Evolutionary conservation across 148 eudicot genomes (phyloP).

Genomic region (Silene conica): DNA sequence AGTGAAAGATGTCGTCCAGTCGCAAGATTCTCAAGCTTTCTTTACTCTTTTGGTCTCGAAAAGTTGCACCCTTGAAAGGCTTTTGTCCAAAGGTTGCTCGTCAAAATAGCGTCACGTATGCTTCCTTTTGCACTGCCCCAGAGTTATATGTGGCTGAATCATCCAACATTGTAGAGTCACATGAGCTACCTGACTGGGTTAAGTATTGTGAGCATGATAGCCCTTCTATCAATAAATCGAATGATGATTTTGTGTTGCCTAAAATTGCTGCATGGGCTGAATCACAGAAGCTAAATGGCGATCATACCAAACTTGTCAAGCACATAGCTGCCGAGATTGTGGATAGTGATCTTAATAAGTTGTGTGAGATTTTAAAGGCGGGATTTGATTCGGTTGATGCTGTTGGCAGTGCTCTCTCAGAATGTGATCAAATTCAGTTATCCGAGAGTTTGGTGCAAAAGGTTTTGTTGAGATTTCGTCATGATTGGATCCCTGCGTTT

Average conservation of each 20-base stretch:
- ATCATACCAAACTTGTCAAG: slow-evolving; percentile 32
- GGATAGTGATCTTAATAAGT: slow-evolving; percentile 49
- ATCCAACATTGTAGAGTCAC: slow-evolving; percentile 43
- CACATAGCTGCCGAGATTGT: slow-evolving; percentile 29
- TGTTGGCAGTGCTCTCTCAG: slow-evolving; percentile 36
- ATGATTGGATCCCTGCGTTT: slow-evolving; percentile 53
- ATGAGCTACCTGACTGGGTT: slow-evolving; percentile 69
- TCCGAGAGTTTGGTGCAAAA: slow-evolving; percentile 51
- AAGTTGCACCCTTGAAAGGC: slow-evolving; percentile 12
- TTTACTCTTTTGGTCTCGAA: slow-evolving; percentile 12
- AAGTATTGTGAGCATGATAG: slow-evolving; percentile 40
- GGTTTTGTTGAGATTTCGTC: slow-evolving; percentile 62
- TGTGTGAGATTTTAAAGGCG: slow-evolving; percentile 39
- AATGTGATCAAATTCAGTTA: slow-evolving; percentile 28
- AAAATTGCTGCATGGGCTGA: slow-evolving; percentile 52
- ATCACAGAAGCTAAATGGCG: slow-evolving; percentile 31
- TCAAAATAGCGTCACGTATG: slow-evolving; percentile 13
- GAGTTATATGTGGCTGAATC: slow-evolving; percentile 26
- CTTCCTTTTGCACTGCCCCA: slow-evolving; percentile 29
- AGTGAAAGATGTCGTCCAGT: slow-evolving; percentile 17
- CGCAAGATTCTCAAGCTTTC: slow-evolving; percentile 15
- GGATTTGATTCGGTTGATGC: slow-evolving; percentile 45
- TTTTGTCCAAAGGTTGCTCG: not conserved
- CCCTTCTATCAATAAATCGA: slow-evolving; percentile 22
- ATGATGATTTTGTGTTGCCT: slow-evolving; percentile 66